Percentiles rank a stretch among this genome's conserved stretches.
These are phyloP conservation scores for Naganishia cerealis DNA, from an alignment of 1,284 basidiomycete genomes.

Conservation along the genomic window DNA sequence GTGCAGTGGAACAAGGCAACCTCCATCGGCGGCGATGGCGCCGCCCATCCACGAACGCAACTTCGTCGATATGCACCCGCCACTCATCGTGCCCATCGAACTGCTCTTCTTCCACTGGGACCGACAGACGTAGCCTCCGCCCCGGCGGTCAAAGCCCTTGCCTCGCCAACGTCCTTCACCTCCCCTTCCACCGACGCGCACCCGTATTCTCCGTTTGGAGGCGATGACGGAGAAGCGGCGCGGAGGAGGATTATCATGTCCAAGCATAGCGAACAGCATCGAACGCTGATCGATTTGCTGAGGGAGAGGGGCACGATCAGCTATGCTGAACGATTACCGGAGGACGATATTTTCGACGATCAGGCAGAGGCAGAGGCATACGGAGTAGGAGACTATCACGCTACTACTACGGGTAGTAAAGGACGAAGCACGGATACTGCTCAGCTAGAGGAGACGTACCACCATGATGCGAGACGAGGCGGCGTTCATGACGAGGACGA, in stretches of 20 bases:
- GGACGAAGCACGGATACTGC: neutral
- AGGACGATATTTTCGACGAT: constrained; percentile 26
- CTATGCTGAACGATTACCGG: constrained; percentile 18
- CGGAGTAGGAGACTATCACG: neutral
- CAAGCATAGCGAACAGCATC: constrained; percentile 29
- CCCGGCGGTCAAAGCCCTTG: constrained; percentile 11
- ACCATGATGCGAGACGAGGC: neutral
- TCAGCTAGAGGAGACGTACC: neutral
- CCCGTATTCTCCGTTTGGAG: neutral
- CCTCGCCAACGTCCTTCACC: neutral
- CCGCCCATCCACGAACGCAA: neutral
- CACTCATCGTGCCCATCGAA: neutral
- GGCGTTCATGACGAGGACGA: constrained; percentile 7
- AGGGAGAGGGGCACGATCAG: constrained; percentile 27
- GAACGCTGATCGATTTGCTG: constrained; percentile 24
- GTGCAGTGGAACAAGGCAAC: constrained; percentile 26
- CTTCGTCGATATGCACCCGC: neutral
- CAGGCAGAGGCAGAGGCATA: constrained; percentile 6
- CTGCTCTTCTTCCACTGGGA: too few species aligned
- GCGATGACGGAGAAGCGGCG: constrained; percentile 1
- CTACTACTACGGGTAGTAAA: neutral
- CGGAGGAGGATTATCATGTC: constrained; percentile 19
- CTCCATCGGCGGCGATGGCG: neutral
- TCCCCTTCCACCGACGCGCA: constrained; percentile 1
- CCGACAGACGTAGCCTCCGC: constrained; percentile 1